A percentile compares a stretch with the other conserved stretches of the same genome.
Evolutionary conservation across 768 basidiomycete species (phyloP).

Genomic region (Leccinellum rugosiceps): DNA sequence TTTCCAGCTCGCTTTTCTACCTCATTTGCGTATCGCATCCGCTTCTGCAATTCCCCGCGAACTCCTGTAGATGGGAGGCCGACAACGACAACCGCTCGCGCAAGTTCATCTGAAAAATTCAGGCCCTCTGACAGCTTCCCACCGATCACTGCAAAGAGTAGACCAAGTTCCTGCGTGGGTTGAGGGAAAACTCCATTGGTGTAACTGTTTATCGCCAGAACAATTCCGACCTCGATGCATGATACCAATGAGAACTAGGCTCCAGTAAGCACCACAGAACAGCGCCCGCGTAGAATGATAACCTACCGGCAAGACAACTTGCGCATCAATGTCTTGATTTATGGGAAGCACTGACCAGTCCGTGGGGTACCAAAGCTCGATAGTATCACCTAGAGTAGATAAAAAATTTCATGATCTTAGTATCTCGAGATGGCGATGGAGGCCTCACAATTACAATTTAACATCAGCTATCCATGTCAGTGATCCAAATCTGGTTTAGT

Average conservation of each 20-base stretch:
- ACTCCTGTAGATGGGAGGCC: conserved; percentile 92
- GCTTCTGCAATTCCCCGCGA: conserved; percentile 88
- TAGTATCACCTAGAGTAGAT: conserved; percentile 14
- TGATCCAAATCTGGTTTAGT: not conserved
- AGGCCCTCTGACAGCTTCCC: conserved; percentile 96
- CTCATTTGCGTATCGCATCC: conserved; percentile 83
- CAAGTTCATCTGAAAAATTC: conserved; percentile 75
- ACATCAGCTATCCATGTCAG: not conserved
- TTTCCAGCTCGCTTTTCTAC: conserved; percentile 45
- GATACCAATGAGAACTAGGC: conserved; percentile 14
- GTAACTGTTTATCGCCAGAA: conserved; percentile 17
- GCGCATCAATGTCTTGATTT: conserved; percentile 14
- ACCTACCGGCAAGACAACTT: conserved; percentile 17
- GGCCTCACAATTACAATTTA: not conserved
- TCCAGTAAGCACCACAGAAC: not conserved
- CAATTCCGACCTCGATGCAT: conserved; percentile 20
- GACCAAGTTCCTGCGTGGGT: conserved; percentile 17
- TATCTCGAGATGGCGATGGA: not conserved
- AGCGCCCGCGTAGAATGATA: no score
- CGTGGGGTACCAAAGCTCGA: conserved; percentile 19
- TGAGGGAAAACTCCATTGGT: conserved; percentile 14
- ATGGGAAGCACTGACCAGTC: conserved; percentile 16
- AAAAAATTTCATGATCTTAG: conserved; percentile 5
- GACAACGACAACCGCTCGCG: conserved; percentile 81
- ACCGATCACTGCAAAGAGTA: conserved; percentile 92